phyloP scores from a whole-genome alignment of 2,329 filamentous ascomycete genomes.

The Rutstroemia sp. region DNA sequence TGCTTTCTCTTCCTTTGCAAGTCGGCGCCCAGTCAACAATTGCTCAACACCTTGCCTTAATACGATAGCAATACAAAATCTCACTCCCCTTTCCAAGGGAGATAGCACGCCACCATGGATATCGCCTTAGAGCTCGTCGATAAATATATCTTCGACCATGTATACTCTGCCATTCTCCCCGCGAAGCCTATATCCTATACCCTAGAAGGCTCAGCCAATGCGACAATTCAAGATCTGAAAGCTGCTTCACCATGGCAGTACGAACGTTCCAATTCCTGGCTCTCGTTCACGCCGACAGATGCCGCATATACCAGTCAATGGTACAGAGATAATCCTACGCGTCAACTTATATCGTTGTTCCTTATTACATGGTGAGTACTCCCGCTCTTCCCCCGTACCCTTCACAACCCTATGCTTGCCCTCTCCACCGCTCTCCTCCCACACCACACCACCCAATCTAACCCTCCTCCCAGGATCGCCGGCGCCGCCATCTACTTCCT shows the following conservation, averaged over 20 bases:
- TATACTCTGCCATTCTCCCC: slow-evolving; percentile 69
- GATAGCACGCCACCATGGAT: slow-evolving; percentile 59
- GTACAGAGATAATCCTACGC: slow-evolving; percentile 67
- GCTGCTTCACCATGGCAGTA: slow-evolving; percentile 59
- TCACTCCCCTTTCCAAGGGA: no score
- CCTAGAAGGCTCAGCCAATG: slow-evolving; percentile 39
- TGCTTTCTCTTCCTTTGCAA: background rate
- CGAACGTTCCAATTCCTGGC: slow-evolving; percentile 62
- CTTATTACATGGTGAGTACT: slow-evolving; percentile 72
- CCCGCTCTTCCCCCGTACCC: background rate
- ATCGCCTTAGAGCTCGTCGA: slow-evolving; percentile 82
- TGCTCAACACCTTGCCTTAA: background rate
- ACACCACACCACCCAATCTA: background rate
- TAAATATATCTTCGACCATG: slow-evolving; percentile 70
- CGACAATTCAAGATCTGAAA: slow-evolving; percentile 47
- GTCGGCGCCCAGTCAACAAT: no score
- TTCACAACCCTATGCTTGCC: background rate
- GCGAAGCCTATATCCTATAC: slow-evolving; percentile 45
- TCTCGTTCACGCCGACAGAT: slow-evolving; percentile 61
- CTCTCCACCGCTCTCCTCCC: no score
- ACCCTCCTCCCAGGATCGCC: slow-evolving; percentile 58
- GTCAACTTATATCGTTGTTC: slow-evolving; percentile 71
- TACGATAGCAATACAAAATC: no score
- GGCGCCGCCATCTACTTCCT: slow-evolving; percentile 79
- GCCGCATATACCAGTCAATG: slow-evolving; percentile 74